A percentile compares a stretch with the other conserved stretches of the same genome.
These are phyloP conservation scores for Cardamine resedifolia DNA, from an alignment of 345 rosid species.

Conservation along the genomic window DNA sequence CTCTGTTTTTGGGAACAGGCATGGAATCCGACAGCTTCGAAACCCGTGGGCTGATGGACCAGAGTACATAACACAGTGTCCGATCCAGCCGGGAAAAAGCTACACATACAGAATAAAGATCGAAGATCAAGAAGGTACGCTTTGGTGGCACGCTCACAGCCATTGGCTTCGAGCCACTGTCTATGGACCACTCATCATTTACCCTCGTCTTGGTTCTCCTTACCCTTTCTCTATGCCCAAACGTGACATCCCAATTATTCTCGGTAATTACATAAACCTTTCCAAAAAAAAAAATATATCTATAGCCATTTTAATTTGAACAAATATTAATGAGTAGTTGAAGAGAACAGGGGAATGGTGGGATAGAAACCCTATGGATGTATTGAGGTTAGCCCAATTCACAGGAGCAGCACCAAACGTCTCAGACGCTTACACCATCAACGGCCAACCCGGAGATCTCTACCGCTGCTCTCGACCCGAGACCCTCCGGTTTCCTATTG, in stretches of 20 bases:
- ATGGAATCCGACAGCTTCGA: conserved; percentile 59
- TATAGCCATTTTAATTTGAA: neutral
- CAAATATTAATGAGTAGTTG: neutral
- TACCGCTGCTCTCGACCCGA: conserved; percentile 36
- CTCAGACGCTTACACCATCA: conserved; percentile 77
- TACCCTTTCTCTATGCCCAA: conserved; percentile 65
- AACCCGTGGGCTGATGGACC: conserved; percentile 86
- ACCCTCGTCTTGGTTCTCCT: conserved; percentile 64
- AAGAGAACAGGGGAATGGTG: conserved; percentile 65
- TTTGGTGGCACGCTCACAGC: conserved; percentile 74
- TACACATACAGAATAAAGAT: conserved; percentile 57
- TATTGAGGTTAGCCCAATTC: conserved; percentile 49
- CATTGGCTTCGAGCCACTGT: conserved; percentile 68
- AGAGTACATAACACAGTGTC: conserved; percentile 73
- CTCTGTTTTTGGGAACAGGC: conserved; percentile 44
- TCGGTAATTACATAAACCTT: conserved; percentile 40
- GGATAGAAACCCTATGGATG: conserved; percentile 62
- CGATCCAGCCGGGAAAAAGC: conserved; percentile 53
- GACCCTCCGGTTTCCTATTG: conserved; percentile 6
- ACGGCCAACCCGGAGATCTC: conserved; percentile 62
- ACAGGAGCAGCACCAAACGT: conserved; percentile 64
- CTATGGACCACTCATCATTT: conserved; percentile 63
- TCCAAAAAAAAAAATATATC: neutral
- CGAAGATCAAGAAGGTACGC: conserved; percentile 70
- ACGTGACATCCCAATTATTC: conserved; percentile 49